These are phyloP conservation scores for Fusarium pininemorale DNA, from an alignment of 2,329 filamentous ascomycete species.

Conservation along the genomic window DNA sequence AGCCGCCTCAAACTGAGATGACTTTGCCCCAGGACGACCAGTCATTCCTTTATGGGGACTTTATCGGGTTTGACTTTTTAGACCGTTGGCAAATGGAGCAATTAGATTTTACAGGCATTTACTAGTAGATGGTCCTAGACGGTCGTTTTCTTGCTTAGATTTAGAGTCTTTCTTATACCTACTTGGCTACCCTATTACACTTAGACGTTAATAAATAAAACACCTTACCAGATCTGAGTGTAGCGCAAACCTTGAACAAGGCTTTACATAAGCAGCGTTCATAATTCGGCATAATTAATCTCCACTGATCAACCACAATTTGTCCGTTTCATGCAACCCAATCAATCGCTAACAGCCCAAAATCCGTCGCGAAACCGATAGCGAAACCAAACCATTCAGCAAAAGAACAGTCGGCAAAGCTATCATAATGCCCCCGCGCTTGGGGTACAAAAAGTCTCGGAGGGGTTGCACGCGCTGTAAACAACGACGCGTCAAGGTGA, in stretches of 20 bases:
- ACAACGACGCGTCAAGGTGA: conserved; percentile 49
- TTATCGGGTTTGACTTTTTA: conserved; percentile 4
- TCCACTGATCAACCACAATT: neutral
- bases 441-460: conserved; percentile 50
- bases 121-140: neutral
- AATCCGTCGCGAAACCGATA: neutral
- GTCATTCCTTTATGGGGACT: neutral
- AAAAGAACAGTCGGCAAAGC: neutral
- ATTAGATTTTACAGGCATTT: conserved; percentile 12
- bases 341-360: neutral
- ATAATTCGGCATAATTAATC: neutral
- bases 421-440: conserved; percentile 25
- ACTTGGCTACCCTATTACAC: neutral
- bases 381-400: neutral
- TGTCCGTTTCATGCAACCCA: neutral
- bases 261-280: neutral
- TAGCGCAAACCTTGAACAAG: neutral
- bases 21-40: neutral
- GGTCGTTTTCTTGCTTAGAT: neutral
- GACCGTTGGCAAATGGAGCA: conserved; percentile 21
- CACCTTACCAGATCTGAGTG: neutral
- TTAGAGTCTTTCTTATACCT: neutral
- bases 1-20: neutral
- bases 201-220: neutral
- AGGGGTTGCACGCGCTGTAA: conserved; percentile 50